phyloP scores from a whole-genome alignment of 2,329 filamentous ascomycete species.

The Fusarium sororula region DNA sequence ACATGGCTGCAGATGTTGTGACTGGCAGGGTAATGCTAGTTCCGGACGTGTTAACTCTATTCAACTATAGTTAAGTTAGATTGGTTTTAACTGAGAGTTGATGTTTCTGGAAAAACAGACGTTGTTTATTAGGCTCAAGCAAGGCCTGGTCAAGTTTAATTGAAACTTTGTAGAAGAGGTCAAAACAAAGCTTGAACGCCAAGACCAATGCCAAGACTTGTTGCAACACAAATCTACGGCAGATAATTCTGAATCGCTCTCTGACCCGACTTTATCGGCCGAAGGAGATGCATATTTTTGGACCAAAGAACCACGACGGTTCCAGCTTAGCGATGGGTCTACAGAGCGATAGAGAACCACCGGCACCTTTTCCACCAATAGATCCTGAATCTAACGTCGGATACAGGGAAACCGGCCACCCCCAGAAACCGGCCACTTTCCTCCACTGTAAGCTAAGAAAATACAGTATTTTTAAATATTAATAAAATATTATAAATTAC shows the following conservation, averaged over 20 bases:
- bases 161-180: slow-evolving; percentile 26
- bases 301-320: not conserved
- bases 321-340: slow-evolving; percentile 1
- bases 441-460: too few species aligned
- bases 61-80: not conserved
- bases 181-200: slow-evolving; percentile 39
- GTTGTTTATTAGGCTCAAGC: not conserved
- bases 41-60: not conserved
- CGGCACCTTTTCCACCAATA: slow-evolving; percentile 33
- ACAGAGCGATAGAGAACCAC: not conserved
- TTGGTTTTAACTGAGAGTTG: not conserved
- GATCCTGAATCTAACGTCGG: not conserved
- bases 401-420: too few species aligned
- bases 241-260: slow-evolving; percentile 1
- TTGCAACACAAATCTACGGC: slow-evolving; percentile 10
- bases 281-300: slow-evolving; percentile 3
- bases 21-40: not conserved
- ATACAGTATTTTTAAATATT: too few species aligned
- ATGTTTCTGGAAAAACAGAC: not conserved
- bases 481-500: too few species aligned
- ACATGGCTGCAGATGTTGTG: not conserved
- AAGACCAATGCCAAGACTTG: slow-evolving; percentile 37
- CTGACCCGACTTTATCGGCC: slow-evolving; percentile 31
- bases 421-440: too few species aligned
- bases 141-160: not conserved